phyloP scores from a whole-genome alignment of 2,329 filamentous ascomycete species.

The Juglanconis juglandina region DNA sequence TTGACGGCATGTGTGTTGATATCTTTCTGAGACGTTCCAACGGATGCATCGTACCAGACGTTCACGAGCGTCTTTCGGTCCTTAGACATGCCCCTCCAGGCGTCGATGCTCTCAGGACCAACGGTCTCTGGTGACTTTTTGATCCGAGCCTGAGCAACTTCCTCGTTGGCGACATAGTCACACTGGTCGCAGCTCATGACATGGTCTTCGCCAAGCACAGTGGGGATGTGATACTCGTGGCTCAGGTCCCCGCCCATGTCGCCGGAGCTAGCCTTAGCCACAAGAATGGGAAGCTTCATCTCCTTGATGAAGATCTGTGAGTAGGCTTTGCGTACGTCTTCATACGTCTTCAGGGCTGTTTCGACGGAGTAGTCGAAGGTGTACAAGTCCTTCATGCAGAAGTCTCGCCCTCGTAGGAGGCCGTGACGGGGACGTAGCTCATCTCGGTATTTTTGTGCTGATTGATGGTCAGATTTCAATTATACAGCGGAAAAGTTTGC shows the following conservation, averaged over 20 bases:
- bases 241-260: slow-evolving; percentile 91
- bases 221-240: slow-evolving; percentile 90
- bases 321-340: slow-evolving; percentile 71
- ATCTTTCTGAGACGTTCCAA: slow-evolving; percentile 27
- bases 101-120: slow-evolving; percentile 3
- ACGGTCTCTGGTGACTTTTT: not conserved
- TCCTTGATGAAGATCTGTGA: slow-evolving; percentile 69
- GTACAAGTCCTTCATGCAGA: slow-evolving; percentile 97
- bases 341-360: slow-evolving; percentile 77
- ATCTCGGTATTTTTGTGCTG: slow-evolving; percentile 89
- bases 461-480: not conserved
- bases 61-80: slow-evolving; percentile 68
- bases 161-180: slow-evolving; percentile 78
- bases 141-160: slow-evolving; percentile 58
- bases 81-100: slow-evolving; percentile 62
- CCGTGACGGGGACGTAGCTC: slow-evolving; percentile 86
- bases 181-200: slow-evolving; percentile 74
- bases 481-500: no score
- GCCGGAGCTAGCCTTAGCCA: slow-evolving; percentile 89
- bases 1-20: slow-evolving; percentile 62
- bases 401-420: slow-evolving; percentile 82
- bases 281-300: slow-evolving; percentile 76
- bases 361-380: slow-evolving; percentile 74
- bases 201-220: slow-evolving; percentile 77
- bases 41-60: slow-evolving; percentile 53